Evolutionary conservation across 2,329 filamentous ascomycete species (phyloP), one percentile per base, ranked within the genome.

Genomic region (Tolypocladium nubicola): DNA sequence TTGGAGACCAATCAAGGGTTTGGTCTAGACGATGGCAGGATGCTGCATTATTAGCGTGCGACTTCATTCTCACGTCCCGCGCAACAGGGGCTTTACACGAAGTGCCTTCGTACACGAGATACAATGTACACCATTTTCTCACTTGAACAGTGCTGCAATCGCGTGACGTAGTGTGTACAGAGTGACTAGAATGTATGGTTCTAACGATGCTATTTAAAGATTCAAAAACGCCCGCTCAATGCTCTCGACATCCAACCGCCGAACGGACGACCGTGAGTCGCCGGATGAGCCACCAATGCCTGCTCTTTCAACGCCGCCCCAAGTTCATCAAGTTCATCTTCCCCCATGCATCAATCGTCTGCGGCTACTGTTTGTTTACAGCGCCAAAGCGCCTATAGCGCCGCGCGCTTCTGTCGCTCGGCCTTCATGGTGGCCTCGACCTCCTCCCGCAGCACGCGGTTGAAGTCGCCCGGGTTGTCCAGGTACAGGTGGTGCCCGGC

Each of bases 401-500:
- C 8, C 3, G 41, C 56, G 11, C 58, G 60, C 38, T 58, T 61
- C 52, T 70, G 71, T 58, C 63, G 65, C 57, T 70, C 68, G 6
- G 59, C 60, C 38, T 65, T 64, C 52, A 64, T 68, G 2, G 78
- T 81, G 49, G 81, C 78, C 33, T 79, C 76, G 65, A 86, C 65
- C 63, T 85, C 82, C 61, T 76, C 75, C 19, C 68, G 70, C 13
- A 85, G 71, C 52, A 77, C 71, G 3, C 75, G 66, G 67, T 84
- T 85, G 66, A 84, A 85, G 54, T 79, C 76, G 0, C 81, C 76
- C 0, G 81, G 74, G 60, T 84, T 84, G 61, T 85, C 82, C 33
- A 85, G 70, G 67, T 84, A 84, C 10, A 85, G 65, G 65, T 85
- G 81, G 54, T 85, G 82, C 0, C 82, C 82, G 0, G 82, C 79